Base-by-base conservation (phyloP, 768 basidiomycete species). In the Russula griseocarnosa region DNA sequence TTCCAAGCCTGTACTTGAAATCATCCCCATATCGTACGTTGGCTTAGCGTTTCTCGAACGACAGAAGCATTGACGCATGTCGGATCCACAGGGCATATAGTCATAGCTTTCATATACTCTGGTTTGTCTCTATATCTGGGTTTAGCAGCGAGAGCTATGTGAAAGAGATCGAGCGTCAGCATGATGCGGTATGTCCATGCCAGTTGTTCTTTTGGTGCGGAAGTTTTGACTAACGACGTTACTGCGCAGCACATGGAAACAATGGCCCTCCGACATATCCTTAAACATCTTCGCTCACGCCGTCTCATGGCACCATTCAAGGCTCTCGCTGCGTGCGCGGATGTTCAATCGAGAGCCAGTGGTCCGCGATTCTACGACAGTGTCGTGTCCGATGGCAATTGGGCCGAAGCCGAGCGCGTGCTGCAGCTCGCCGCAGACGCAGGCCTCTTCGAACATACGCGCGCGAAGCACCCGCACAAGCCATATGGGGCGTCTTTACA, bases 231-330 rank as follows among this genome's bases (percentile, higher is more conserved):
- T 62, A 24, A 52, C 60, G 52, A 18, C 50, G 32, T 30, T 30
- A 47, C 46, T 3, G 22, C 47, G 22, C 66, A 92, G 90, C 82
- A 85, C 69, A 83, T 82, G 65, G 90, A 92, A 78, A 79, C 79
- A 5, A 75, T 79, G 10, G 80, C 84, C 20, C 77, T 92, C 52
- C 82, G 85, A 22, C 85, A 87, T 69, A 78, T 90, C 30, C 77
- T 90, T 30, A 90, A 90, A 68, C 86, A 91, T 71, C 82, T 93
- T 53, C 85, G 91, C 36, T 86, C 89, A 71, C 83, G 88, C 47
- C 85, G 87, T 9, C 79, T 90, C 49, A 76, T 91, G 38, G 79
- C 85, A 0, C 84, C 89, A 1, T 89, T 83, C 71, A 78, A 81
- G 61, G 74, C 79, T 42, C 82, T 90, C 62, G 75, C 87, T 30